phyloP scores from a whole-genome alignment of 2,329 filamentous ascomycete species.

The Trematosphaeria pertusa region DNA sequence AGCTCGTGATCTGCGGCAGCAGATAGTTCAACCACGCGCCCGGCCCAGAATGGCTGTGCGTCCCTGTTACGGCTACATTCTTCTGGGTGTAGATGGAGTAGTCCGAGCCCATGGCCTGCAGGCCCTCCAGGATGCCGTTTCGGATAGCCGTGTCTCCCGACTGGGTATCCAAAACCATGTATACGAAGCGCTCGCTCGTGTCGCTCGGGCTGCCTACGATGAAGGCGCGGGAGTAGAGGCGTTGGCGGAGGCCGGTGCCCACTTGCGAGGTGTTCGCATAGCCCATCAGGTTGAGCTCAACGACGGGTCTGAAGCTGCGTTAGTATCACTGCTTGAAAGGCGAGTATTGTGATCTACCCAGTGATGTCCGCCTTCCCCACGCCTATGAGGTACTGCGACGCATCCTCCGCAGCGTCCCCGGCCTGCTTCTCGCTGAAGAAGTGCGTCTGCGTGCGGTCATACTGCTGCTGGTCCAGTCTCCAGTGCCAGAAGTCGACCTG shows the following conservation, averaged over 20 bases:
- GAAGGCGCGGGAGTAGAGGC: constrained; percentile 88
- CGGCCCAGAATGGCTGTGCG: constrained; percentile 90
- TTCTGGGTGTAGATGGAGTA: constrained; percentile 78
- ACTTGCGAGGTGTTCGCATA: constrained; percentile 87
- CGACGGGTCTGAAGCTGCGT: constrained; percentile 69
- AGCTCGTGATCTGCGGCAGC: constrained; percentile 85
- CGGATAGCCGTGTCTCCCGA: constrained; percentile 89
- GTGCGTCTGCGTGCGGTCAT: constrained; percentile 31
- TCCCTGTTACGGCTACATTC: constrained; percentile 90
- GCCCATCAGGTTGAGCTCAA: constrained; percentile 89
- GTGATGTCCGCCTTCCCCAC: constrained; percentile 77
- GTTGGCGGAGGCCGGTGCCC: constrained; percentile 84
- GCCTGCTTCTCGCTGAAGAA: constrained; percentile 38
- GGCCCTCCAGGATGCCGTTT: constrained; percentile 81
- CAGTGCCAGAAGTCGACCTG: constrained; percentile 47
- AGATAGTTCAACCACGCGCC: constrained; percentile 96
- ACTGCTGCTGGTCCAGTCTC: constrained; percentile 29
- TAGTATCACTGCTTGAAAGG: constrained; percentile 11
- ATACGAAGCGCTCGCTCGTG: constrained; percentile 77
- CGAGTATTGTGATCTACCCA: constrained; percentile 55
- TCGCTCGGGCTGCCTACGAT: constrained; percentile 75
- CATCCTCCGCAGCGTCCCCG: constrained; percentile 39
- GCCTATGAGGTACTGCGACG: constrained; percentile 66
- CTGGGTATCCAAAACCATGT: constrained; percentile 85
- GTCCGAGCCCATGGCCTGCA: constrained; percentile 71